phyloP scores from a whole-genome alignment of 2,329 filamentous ascomycete genomes.

The Fusarium xyrophilum region DNA sequence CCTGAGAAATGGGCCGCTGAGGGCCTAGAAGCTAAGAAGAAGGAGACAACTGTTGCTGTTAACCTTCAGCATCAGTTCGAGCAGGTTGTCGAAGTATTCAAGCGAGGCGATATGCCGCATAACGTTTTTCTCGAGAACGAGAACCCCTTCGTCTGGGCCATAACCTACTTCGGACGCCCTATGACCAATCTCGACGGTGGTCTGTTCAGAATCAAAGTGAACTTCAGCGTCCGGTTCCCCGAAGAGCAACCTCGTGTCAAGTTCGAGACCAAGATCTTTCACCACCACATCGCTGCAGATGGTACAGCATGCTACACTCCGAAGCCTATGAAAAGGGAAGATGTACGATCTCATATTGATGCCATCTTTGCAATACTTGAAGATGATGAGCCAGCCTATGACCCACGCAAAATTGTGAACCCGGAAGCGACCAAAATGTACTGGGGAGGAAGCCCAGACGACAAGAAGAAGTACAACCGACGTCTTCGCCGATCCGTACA shows the following conservation, averaged over 20 bases:
- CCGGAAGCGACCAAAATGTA: conserved; percentile 84
- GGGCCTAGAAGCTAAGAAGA: conserved; percentile 67
- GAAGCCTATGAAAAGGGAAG: conserved; percentile 67
- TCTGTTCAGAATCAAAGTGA: conserved; percentile 80
- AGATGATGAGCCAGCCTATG: conserved; percentile 86
- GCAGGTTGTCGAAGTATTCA: conserved; percentile 79
- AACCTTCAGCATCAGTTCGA: conserved; percentile 86
- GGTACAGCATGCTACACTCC: conserved; percentile 85
- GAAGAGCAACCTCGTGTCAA: conserved; percentile 85
- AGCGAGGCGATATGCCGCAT: conserved; percentile 72
- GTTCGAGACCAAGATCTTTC: conserved; percentile 83
- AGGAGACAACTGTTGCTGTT: conserved; percentile 77
- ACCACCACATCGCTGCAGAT: conserved; percentile 82
- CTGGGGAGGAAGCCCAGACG: conserved; percentile 76
- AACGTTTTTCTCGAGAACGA: conserved; percentile 77
- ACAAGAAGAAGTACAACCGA: conserved; percentile 85
- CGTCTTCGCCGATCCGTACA: conserved; percentile 80
- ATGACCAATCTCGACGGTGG: conserved; percentile 95
- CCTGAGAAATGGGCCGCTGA: conserved; percentile 73
- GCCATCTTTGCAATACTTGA: conserved; percentile 84
- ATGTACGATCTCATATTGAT: conserved; percentile 82
- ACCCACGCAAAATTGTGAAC: conserved; percentile 86
- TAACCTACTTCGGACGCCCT: conserved; percentile 89
- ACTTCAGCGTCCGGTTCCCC: conserved; percentile 84
- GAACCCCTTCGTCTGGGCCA: conserved; percentile 88